These are phyloP conservation scores for Hanseniaspora mollemarum DNA, from an alignment of 805 yeast genomes.

Conservation along the genomic window DNA sequence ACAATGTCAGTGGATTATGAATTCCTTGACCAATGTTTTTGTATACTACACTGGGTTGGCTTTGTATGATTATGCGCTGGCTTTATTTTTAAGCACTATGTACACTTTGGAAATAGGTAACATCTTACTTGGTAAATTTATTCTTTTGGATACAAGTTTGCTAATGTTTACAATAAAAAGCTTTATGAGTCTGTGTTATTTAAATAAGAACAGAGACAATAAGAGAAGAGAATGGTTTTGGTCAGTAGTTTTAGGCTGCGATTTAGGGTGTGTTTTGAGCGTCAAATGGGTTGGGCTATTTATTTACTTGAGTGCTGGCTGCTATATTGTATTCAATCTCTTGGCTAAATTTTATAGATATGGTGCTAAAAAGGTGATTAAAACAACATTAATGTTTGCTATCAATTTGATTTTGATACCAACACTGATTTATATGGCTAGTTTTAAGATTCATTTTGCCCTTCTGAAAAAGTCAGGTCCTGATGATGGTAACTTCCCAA, in stretches of 20 bases:
- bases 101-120: constrained; percentile 72
- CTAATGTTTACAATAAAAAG: constrained; percentile 54
- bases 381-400: constrained; percentile 6
- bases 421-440: constrained; percentile 48
- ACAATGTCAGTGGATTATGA: constrained; percentile 71
- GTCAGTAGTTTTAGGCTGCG: constrained; percentile 51
- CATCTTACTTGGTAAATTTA: constrained; percentile 77
- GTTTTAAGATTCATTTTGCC: constrained; percentile 72
- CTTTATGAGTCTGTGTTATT: constrained; percentile 55
- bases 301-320: constrained; percentile 49
- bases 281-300: constrained; percentile 80
- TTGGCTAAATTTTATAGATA: constrained; percentile 40
- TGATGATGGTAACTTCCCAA: constrained; percentile 84
- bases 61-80: constrained; percentile 44
- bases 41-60: constrained; percentile 73
- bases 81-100: constrained; percentile 48
- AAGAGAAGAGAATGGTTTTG: constrained; percentile 61
- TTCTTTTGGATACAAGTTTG: constrained; percentile 82
- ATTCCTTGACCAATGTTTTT: constrained; percentile 74
- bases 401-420: constrained; percentile 62
- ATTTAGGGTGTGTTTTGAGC: constrained; percentile 73
- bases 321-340: constrained; percentile 47
- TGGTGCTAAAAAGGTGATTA: constrained; percentile 55
- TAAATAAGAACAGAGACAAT: constrained; percentile 42
- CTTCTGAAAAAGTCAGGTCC: constrained; percentile 73